phyloP scores from a whole-genome alignment of 2,329 filamentous ascomycete genomes.

The Alternaria metachromatica region DNA sequence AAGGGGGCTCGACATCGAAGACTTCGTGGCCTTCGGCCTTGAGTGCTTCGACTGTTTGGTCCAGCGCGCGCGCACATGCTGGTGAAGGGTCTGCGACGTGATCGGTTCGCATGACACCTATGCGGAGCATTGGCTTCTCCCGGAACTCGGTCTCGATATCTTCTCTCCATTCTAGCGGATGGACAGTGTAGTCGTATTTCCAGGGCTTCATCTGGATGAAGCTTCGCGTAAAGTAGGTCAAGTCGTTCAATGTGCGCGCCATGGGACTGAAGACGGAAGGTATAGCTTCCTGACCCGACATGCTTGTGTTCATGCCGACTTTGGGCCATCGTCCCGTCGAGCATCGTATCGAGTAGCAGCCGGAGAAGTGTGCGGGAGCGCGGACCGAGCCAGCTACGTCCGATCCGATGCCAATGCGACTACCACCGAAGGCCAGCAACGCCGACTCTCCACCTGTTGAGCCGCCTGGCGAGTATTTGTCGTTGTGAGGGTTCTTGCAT shows the following conservation, averaged over 20 bases:
- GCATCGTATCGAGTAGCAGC: slow-evolving; percentile 85
- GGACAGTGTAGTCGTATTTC: slow-evolving; percentile 85
- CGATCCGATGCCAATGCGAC: slow-evolving; percentile 86
- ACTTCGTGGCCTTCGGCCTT: slow-evolving; percentile 77
- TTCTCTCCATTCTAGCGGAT: slow-evolving; percentile 80
- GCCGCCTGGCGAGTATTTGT: slow-evolving; percentile 84
- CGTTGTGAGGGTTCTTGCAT: slow-evolving; percentile 81
- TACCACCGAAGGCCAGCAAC: slow-evolving; percentile 78
- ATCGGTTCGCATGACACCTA: slow-evolving; percentile 81
- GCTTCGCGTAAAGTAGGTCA: slow-evolving; percentile 81
- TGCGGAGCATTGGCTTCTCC: slow-evolving; percentile 68
- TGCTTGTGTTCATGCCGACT: slow-evolving; percentile 80
- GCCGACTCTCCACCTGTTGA: slow-evolving; percentile 87
- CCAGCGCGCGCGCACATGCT: slow-evolving; percentile 78
- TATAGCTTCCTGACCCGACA: slow-evolving; percentile 91
- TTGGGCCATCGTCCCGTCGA: slow-evolving; percentile 92
- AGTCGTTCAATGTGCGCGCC: slow-evolving; percentile 82
- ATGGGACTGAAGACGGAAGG: slow-evolving; percentile 91
- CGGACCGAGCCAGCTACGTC: slow-evolving; percentile 91
- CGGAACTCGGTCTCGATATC: slow-evolving; percentile 65
- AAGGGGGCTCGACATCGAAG: slow-evolving; percentile 67
- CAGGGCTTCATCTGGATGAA: slow-evolving; percentile 84
- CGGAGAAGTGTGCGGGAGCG: slow-evolving; percentile 85
- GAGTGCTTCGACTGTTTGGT: slow-evolving; percentile 73
- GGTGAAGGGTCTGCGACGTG: slow-evolving; percentile 86